These are phyloP conservation scores for Curvularia sp. DNA, from an alignment of 2,329 filamentous ascomycete genomes.

Conservation along the genomic window DNA sequence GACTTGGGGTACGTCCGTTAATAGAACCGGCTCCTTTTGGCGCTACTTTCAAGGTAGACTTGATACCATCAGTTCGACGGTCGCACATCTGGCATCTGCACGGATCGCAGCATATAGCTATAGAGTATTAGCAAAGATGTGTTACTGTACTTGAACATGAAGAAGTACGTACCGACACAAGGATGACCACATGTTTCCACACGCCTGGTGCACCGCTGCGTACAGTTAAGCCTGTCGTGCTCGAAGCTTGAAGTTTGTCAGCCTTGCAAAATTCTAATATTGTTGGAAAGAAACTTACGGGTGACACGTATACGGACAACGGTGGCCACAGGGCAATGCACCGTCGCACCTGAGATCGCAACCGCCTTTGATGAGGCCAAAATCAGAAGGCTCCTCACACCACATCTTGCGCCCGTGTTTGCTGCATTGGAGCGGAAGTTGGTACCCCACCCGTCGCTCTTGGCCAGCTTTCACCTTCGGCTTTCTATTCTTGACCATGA, in stretches of 20 bases:
- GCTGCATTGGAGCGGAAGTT: slow-evolving; percentile 68
- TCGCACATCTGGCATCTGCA: slow-evolving; percentile 43
- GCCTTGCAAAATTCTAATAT: background rate
- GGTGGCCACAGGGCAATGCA: slow-evolving; percentile 43
- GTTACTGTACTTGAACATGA: background rate
- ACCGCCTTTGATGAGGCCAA: slow-evolving; percentile 40
- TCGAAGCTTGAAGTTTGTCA: slow-evolving; percentile 29
- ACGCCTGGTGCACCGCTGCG: slow-evolving; percentile 35
- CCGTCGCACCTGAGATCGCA: slow-evolving; percentile 39
- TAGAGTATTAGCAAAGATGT: slow-evolving; percentile 5
- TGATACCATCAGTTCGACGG: slow-evolving; percentile 29
- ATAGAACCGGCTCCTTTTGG: slow-evolving; percentile 10
- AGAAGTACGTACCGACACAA: slow-evolving; percentile 30
- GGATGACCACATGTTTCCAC: slow-evolving; percentile 38
- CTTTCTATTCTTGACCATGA: slow-evolving; percentile 55
- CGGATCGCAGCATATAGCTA: slow-evolving; percentile 36
- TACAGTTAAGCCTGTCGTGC: slow-evolving; percentile 42
- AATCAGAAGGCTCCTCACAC: slow-evolving; percentile 53
- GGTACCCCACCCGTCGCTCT: slow-evolving; percentile 53
- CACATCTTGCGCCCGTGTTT: slow-evolving; percentile 62
- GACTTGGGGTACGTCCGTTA: slow-evolving; percentile 7
- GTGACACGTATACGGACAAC: slow-evolving; percentile 44
- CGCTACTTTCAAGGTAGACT: slow-evolving; percentile 35
- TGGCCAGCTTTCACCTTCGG: slow-evolving; percentile 32
- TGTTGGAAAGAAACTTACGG: slow-evolving; percentile 26